These are phyloP conservation scores for Crithidia brevicula DNA, from an alignment of 208 protist species.

Conservation along the genomic window DNA sequence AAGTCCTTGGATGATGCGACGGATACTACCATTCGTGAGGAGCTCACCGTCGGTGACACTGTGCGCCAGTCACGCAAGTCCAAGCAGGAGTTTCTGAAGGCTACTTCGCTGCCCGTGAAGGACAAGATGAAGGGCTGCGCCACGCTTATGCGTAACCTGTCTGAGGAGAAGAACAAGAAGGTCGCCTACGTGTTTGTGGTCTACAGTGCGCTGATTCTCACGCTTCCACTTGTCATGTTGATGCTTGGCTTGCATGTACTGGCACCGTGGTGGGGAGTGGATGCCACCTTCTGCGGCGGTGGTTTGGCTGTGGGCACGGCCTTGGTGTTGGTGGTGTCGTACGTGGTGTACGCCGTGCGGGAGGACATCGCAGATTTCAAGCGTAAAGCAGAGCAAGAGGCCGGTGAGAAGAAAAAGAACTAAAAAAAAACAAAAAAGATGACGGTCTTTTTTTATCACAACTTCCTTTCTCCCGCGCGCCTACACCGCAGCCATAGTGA, in stretches of 20 bases:
- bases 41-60: conserved; percentile 50
- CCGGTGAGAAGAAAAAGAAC: conserved; percentile 45
- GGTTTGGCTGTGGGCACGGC: conserved; percentile 55
- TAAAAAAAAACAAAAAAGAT: conserved; percentile 14
- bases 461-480: background rate
- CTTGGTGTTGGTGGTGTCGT: conserved; percentile 53
- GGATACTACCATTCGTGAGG: conserved; percentile 26
- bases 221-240: conserved; percentile 63
- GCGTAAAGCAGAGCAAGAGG: background rate
- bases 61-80: conserved; percentile 37
- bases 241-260: conserved; percentile 66
- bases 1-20: conserved; percentile 46
- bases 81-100: conserved; percentile 51
- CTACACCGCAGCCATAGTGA: no score
- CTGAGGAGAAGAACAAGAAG: conserved; percentile 35
- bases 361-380: conserved; percentile 35
- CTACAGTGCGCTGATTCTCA: conserved; percentile 67
- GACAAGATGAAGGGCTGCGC: conserved; percentile 60
- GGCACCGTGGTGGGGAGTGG: conserved; percentile 45
- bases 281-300: conserved; percentile 65
- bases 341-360: conserved; percentile 68
- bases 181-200: conserved; percentile 61
- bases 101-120: conserved; percentile 42
- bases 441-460: background rate
- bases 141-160: conserved; percentile 39